phyloP scores from a whole-genome alignment of 2,329 filamentous ascomycete species.

The Pseudocercospora fijiensis region DNA sequence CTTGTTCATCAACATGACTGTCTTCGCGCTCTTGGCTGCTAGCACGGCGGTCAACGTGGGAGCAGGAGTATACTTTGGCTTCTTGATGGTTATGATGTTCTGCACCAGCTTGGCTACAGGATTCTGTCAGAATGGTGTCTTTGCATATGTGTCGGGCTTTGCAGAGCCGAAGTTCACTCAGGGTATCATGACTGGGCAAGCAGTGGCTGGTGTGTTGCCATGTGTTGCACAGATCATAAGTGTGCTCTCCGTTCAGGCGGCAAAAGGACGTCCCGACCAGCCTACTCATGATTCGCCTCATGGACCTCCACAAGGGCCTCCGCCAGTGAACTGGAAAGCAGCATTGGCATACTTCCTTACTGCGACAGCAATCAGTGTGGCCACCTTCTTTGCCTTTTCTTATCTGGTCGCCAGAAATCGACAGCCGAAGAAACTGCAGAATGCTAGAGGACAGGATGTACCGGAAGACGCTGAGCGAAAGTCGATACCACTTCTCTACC shows the following conservation, averaged over 20 bases:
- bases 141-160: slow-evolving; percentile 86
- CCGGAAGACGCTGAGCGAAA: slow-evolving; percentile 21
- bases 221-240: slow-evolving; percentile 82
- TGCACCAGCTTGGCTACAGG: slow-evolving; percentile 76
- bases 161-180: slow-evolving; percentile 87
- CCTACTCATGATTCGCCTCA: slow-evolving; percentile 7
- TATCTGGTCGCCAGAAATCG: slow-evolving; percentile 59
- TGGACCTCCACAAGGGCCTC: slow-evolving; percentile 30
- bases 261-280: slow-evolving; percentile 9
- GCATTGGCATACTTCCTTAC: slow-evolving; percentile 91
- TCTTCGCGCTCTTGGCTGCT: slow-evolving; percentile 75
- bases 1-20: slow-evolving; percentile 71
- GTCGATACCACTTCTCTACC: slow-evolving; percentile 57
- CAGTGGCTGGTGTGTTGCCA: slow-evolving; percentile 84
- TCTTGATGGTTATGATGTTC: slow-evolving; percentile 79
- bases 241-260: slow-evolving; percentile 63
- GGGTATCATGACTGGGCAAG: slow-evolving; percentile 93
- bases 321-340: slow-evolving; percentile 59
- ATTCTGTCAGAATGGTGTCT: slow-evolving; percentile 88
- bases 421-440: slow-evolving; percentile 21
- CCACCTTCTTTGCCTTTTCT: slow-evolving; percentile 70
- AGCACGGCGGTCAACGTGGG: slow-evolving; percentile 71
- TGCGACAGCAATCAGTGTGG: slow-evolving; percentile 71
- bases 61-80: slow-evolving; percentile 69
- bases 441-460: slow-evolving; percentile 10